Conservation (phyloP, 208 protist genomes). For the Acanthamoeba sp. region DNA sequence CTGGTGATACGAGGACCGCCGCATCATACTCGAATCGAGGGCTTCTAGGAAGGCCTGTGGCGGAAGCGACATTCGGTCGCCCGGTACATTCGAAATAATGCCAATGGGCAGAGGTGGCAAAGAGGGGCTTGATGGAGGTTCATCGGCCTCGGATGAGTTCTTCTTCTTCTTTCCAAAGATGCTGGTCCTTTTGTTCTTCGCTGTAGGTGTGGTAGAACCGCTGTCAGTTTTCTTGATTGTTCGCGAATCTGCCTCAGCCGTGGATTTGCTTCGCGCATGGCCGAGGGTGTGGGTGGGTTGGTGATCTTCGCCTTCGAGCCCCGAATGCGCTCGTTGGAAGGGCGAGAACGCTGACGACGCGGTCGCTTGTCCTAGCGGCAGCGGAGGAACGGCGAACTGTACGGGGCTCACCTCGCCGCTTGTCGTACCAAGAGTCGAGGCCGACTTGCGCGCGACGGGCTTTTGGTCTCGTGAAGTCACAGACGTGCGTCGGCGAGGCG, state of each 20-base stretch:
- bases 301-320: background rate
- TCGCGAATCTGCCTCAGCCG: background rate
- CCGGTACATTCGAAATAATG: no score
- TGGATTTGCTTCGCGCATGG: no score
- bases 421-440: no score
- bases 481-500: background rate
- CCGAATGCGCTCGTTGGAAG: background rate
- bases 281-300: no score
- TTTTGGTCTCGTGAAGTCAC: background rate
- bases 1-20: background rate
- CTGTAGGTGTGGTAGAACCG: background rate
- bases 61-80: background rate
- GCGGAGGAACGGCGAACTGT: background rate
- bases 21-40: conserved; percentile 6
- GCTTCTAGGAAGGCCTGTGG: background rate
- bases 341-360: background rate
- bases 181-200: background rate
- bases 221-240: background rate
- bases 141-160: no score
- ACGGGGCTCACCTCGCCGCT: no score
- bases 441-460: no score
- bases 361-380: background rate
- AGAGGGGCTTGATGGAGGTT: no score
- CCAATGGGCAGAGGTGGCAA: no score
- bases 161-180: background rate